phyloP scores from a whole-genome alignment of 2,329 filamentous ascomycete species.

The Claviceps fusiformis region DNA sequence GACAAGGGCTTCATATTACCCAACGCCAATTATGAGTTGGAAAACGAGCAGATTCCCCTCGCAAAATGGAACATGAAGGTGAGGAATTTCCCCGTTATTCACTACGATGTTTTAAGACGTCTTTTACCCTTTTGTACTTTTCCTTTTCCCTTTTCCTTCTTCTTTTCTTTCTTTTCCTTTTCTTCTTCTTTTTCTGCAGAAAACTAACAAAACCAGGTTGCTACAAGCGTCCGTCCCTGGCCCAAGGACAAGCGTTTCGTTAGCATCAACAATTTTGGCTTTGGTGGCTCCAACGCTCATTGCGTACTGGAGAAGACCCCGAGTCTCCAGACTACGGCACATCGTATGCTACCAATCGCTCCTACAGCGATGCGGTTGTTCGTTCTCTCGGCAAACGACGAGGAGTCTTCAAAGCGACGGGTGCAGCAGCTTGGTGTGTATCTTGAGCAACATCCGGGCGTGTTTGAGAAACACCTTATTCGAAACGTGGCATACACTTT shows the following conservation, averaged over 20 bases:
- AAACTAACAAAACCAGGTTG: slow-evolving; percentile 18
- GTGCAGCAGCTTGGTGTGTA: slow-evolving; percentile 22
- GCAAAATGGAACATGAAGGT: slow-evolving; percentile 37
- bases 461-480: slow-evolving; percentile 29
- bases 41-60: slow-evolving; percentile 34
- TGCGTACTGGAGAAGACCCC: slow-evolving; percentile 20
- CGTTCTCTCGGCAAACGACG: slow-evolving; percentile 26
- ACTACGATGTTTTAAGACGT: background rate
- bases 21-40: slow-evolving; percentile 34
- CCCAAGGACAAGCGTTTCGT: slow-evolving; percentile 34
- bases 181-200: background rate
- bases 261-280: slow-evolving; percentile 36
- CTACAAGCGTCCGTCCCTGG: slow-evolving; percentile 29
- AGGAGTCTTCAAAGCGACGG: slow-evolving; percentile 18
- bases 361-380: slow-evolving; percentile 22
- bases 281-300: slow-evolving; percentile 32
- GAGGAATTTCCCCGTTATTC: slow-evolving; percentile 19
- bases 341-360: slow-evolving; percentile 7
- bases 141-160: background rate
- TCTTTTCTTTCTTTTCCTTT: no score
- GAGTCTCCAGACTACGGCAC: background rate
- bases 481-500: slow-evolving; percentile 34
- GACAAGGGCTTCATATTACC: slow-evolving; percentile 36
- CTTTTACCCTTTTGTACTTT: no score
- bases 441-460: slow-evolving; percentile 27